phyloP scores from a whole-genome alignment of 140 eudicot genomes.

The Senecio squalidus region DNA sequence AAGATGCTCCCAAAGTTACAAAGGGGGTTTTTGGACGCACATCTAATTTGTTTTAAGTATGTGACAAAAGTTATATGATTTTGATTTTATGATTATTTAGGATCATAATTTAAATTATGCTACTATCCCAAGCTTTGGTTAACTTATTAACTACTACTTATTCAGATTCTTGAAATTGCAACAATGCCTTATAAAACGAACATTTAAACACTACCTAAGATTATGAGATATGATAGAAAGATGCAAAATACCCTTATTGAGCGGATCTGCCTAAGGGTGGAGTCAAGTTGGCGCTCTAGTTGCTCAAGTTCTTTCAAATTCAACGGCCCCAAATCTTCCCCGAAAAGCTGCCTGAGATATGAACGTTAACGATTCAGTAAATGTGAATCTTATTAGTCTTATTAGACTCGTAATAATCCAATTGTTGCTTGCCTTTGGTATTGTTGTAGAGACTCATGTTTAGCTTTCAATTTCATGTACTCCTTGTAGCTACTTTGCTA shows the following conservation, averaged over 20 bases:
- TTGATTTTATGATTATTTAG: neutral
- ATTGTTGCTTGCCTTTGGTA: constrained; percentile 62
- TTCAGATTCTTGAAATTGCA: neutral
- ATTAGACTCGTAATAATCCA: neutral
- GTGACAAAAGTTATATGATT: too few species aligned
- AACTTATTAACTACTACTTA: neutral
- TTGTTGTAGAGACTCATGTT: constrained; percentile 73
- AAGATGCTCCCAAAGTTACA: neutral
- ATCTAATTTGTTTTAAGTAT: neutral
- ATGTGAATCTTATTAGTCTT: constrained; percentile 11
- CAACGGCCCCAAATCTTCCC: constrained; percentile 79
- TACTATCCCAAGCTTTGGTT: neutral
- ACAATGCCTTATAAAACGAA: too few species aligned
- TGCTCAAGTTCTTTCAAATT: constrained; percentile 87
- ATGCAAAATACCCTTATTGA: constrained; percentile 53
- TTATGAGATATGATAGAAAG: neutral
- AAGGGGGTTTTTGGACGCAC: neutral
- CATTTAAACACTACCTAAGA: neutral
- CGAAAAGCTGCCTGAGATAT: constrained; percentile 69
- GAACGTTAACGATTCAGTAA: neutral
- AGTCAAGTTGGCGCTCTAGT: constrained; percentile 82
- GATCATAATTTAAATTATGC: neutral
- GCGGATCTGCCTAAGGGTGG: constrained; percentile 79
- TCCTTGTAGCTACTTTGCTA: constrained; percentile 88
- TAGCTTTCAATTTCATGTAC: constrained; percentile 67